Base-by-base conservation (phyloP, 2,329 filamentous ascomycete genomes). In the Apiospora rasikravindrae region DNA sequence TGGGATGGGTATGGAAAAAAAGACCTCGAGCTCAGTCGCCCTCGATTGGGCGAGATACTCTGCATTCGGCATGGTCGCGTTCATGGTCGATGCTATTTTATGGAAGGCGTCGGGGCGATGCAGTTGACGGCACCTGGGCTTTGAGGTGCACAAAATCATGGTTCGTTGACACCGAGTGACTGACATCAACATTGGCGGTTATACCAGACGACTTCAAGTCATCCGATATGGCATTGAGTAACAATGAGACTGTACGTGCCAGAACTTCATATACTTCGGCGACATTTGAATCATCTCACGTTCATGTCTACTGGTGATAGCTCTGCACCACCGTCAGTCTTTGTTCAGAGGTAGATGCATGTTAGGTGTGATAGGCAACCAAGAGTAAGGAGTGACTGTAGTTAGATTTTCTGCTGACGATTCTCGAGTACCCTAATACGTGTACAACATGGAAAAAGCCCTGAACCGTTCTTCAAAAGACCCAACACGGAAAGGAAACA, bases 1-100 rank as follows among this genome's bases (percentile, higher is more conserved):
- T 5, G 76, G 74, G 10, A 79, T 79, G 7, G 77, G 76, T 3
- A 78, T 73, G 0, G 76, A 71, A 47, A 76, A 78, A 37, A 77
- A 76, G 6, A 73, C 72, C 44, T 72, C 76, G 11, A 76, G 69
- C 1, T 77, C 53, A 1, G 71, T 53, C 14, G 73, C 73, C 69
- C 72, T 73, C 40, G 77, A 75, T 71, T 78, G 71, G 26, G 76
- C 77, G 14, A 79, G 69, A 64, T 77, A 78, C 53, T 75, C 75
- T 10, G 66, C n/a, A 33, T 37, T 11, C 5, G 24, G 42, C 42
- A 4, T 22, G 2, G 14, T 68, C 19, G 42, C 4, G 66, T 33
- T 47, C 66, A 68, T 68, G 10, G 13, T 47, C 2, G 51, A 57
- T 29, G 6, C 33, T 16, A 14, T 1, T 16, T 2, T 11, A 11